These are phyloP conservation scores for Talaromyces liani DNA, from an alignment of 495 filamentous ascomycete genomes.

Conservation along the genomic window DNA sequence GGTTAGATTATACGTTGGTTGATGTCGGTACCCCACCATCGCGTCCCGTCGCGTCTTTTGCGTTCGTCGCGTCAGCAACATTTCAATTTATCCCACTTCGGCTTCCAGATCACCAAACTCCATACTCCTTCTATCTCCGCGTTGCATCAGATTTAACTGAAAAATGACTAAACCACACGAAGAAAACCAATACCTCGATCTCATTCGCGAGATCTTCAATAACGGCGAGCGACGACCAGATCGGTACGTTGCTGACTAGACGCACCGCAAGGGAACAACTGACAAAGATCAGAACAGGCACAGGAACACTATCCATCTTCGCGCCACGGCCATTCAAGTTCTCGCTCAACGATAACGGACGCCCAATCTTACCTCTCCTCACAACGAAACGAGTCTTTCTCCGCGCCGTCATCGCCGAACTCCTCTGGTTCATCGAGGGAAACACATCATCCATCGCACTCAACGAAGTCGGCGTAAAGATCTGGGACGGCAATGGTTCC, in stretches of 20 bases:
- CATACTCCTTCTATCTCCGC: neutral
- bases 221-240: constrained; percentile 77
- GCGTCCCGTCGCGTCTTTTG: constrained; percentile 1
- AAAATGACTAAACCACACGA: constrained; percentile 26
- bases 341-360: constrained; percentile 55
- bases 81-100: constrained; percentile 1
- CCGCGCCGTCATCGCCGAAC: constrained; percentile 83
- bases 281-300: constrained; percentile 61
- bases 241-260: constrained; percentile 34
- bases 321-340: constrained; percentile 82
- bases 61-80: neutral
- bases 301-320: constrained; percentile 83
- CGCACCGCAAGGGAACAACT: neutral
- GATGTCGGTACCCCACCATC: neutral
- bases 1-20: neutral
- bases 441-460: constrained; percentile 70
- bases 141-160: neutral
- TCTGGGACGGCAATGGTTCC: constrained; percentile 96
- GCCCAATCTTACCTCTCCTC: constrained; percentile 75
- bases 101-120: neutral
- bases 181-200: constrained; percentile 69
- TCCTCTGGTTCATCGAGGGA: constrained; percentile 93
- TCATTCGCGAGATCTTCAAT: constrained; percentile 67
- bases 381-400: constrained; percentile 96
- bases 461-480: constrained; percentile 73